phyloP scores from a whole-genome alignment of 2,329 filamentous ascomycete species.

The Tolypocladium sp. region DNA sequence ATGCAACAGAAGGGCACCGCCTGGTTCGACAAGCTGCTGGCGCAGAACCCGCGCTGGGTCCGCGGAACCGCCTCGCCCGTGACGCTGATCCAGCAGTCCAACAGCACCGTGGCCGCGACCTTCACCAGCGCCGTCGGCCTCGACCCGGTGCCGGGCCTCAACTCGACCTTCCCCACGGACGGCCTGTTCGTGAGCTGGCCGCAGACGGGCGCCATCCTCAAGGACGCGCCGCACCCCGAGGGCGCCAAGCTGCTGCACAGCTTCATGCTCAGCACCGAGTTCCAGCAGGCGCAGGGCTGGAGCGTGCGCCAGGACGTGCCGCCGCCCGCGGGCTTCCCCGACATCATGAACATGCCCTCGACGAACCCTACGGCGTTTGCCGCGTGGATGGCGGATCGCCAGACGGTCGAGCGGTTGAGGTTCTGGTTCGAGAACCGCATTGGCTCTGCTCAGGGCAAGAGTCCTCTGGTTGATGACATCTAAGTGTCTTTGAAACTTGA shows the following conservation, averaged over 20 bases:
- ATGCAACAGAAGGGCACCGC: conserved; percentile 28
- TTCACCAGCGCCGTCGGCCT: conserved; percentile 20
- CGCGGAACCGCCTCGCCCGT: conserved; percentile 36
- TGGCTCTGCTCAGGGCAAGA: conserved; percentile 31
- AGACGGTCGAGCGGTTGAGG: conserved; percentile 28
- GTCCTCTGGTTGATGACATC: conserved; percentile 20
- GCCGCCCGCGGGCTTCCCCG: conserved; percentile 14
- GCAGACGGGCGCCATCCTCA: conserved; percentile 38
- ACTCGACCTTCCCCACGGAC: conserved; percentile 20
- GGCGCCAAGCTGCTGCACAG: conserved; percentile 40
- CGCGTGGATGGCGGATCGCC: conserved; percentile 31
- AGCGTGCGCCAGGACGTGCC: conserved; percentile 24
- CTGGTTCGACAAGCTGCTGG: conserved; percentile 38
- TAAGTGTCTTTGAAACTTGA: not conserved
- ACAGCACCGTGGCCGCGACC: conserved; percentile 20
- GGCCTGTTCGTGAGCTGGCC: conserved; percentile 37
- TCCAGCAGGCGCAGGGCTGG: conserved; percentile 22
- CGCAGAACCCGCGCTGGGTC: conserved; percentile 43
- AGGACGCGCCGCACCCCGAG: conserved; percentile 38
- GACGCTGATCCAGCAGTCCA: conserved; percentile 19
- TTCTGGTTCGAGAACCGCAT: conserved; percentile 32
- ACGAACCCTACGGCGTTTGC: conserved; percentile 29
- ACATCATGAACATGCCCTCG: conserved; percentile 13
- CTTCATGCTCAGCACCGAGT: conserved; percentile 33
- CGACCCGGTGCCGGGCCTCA: conserved; percentile 8